Evolutionary conservation across 192 early-diverging fungal species (phyloP), one percentile per base, ranked within the genome.

Genomic region (Obelidium mucronatum): DNA sequence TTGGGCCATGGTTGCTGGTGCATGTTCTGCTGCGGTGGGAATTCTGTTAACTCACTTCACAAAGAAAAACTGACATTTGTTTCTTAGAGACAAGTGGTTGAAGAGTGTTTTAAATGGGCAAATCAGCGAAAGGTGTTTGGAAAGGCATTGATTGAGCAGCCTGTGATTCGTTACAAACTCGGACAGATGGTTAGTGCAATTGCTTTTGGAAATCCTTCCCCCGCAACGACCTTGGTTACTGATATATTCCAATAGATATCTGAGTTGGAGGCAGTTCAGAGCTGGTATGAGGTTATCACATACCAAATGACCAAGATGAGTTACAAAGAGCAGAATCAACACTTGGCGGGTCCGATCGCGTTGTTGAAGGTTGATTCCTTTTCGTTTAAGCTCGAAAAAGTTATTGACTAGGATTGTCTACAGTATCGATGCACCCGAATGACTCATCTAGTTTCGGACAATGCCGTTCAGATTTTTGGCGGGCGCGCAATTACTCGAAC

Each of bases 121-220:
- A 83, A 91, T 73, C 91, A 92, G 60, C 81, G 91, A 48, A 88
- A 90, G 73, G 90, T 92, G 22, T 92, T 92, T 82, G 91, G 91
- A 34, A 92, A 90, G 81, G 52, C 76, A 34, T 68, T 92, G 37
- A 85, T 91, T 37, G 87, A 91, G 53, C 91, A 92, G 72, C 90
- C 91, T 36, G 91, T 92, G 34, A 92, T 92, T 63, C 82, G 90
- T 6, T 80, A 76, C 82, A 92, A 92, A 71, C 83, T 92, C 6
- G 91, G 88, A 33, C 51, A 82, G 36, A 92, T 92, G 91, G 85
- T 90, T 36, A 39, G 24, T n/a, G 5, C n/a, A 34, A 33, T 39
- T 39, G 35, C 15, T 24, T 30, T 13, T 0, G 58, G 1, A 15
- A 31, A 26, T 13, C 2, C 58, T 60, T 22, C n/a, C 15, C n/a